These are phyloP conservation scores for Hypocrella siamensis DNA, from an alignment of 2,329 filamentous ascomycete species.

Conservation along the genomic window DNA sequence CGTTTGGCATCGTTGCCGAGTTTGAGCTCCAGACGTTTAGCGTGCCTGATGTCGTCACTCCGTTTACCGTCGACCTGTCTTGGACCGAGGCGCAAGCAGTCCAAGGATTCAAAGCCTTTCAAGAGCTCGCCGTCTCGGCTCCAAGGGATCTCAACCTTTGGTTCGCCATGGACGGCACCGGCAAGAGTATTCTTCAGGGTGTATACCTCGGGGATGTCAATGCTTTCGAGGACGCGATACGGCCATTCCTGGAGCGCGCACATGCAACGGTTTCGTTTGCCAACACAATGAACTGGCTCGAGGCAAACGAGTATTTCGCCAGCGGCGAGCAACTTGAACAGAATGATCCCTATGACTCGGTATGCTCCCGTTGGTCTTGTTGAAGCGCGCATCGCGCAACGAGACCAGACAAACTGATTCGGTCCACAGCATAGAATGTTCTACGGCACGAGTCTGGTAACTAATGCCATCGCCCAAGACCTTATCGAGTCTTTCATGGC, in stretches of 20 bases:
- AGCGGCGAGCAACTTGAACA: constrained; percentile 8
- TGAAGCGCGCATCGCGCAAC: constrained; percentile 7
- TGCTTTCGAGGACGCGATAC: background rate
- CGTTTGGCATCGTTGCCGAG: constrained; percentile 21
- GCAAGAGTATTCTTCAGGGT: constrained; percentile 14
- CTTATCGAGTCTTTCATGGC: no score
- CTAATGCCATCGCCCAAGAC: no score
- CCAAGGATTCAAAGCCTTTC: constrained; percentile 9
- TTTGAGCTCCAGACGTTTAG: constrained; percentile 4
- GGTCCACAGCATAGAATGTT: no score
- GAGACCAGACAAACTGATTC: no score
- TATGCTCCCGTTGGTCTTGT: constrained; percentile 9
- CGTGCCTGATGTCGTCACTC: constrained; percentile 8
- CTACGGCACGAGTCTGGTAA: no score
- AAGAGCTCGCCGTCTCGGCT: constrained; percentile 9
- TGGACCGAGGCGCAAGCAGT: constrained; percentile 5
- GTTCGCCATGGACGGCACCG: no score
- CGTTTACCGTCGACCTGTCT: constrained; percentile 7
- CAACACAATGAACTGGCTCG: constrained; percentile 11
- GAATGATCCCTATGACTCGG: constrained; percentile 10
- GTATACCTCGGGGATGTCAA: constrained; percentile 12
- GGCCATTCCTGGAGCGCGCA: background rate
- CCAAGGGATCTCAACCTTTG: constrained; percentile 14
- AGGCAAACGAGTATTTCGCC: constrained; percentile 9
- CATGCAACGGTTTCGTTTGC: background rate